Evolutionary conservation across 2,329 filamentous ascomycete species (phyloP), one percentile per base, ranked within the genome.

Genomic region (Purpureocillium takamizusanense): DNA sequence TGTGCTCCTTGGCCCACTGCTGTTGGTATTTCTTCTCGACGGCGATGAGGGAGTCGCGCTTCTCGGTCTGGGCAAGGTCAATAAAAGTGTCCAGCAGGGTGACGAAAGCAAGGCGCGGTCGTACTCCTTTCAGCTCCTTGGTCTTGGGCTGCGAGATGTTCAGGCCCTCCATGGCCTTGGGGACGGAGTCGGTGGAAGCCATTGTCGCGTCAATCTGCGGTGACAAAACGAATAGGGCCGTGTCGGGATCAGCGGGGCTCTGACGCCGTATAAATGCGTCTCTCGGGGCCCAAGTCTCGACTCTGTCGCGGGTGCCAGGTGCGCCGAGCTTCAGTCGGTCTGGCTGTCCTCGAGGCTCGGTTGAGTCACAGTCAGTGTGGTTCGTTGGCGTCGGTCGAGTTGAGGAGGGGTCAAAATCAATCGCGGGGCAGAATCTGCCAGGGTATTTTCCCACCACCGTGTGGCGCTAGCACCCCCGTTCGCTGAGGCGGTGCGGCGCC

Each of bases 11-110:
- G 34, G 58, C 51, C 62, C 62, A 65, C 75, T 81, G 72, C 56
- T 81, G 69, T 66, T 97, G 90, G 65, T 94, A 95, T 59, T 88
- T 88, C 68, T 92, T 94, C 69, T 97, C 90, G 53, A 83, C 76
- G 25, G 78, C 78, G 51, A 92, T 81, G 49, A 94, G 70, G 36
- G 81, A 76, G 55, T 94, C 87, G 59, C 88, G 74, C 67, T 94
- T 94, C 54, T 94, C 86, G 30, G 88, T 94, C 76, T 86, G 52
- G 43, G 29, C 4, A 16, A 23, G 38, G 8, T 39, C 11, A 43
- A 21, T 11, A 25, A 16, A n/a, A 38, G 31, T 11, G 14, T 17
- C 29, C 10, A 27, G 5, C 1, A 31, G 17, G 17, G 13, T 13
- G 7, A 31, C 4, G 13, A 13, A 8, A 11, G 25, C n/a, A n/a